phyloP scores from a whole-genome alignment of 768 basidiomycete species.

The Lactarius akahatsu region DNA sequence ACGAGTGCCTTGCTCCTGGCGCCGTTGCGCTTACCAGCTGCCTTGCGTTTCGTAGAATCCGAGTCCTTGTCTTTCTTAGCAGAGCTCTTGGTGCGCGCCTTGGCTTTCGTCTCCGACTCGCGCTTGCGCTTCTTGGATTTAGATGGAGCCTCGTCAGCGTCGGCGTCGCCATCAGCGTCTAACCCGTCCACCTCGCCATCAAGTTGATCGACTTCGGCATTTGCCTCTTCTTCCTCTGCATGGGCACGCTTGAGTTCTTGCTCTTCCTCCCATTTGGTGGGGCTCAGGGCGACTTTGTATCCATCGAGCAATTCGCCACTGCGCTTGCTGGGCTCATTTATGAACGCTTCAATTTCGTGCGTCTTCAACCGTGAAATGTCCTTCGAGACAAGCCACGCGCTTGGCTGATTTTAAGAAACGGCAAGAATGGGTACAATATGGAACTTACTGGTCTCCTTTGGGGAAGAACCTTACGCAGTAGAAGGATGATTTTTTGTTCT shows the following conservation, averaged over 20 bases:
- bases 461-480: constrained; percentile 91
- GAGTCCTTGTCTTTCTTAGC: constrained; percentile 47
- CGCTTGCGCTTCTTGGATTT: constrained; percentile 63
- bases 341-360: constrained; percentile 82
- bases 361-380: constrained; percentile 78
- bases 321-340: constrained; percentile 75
- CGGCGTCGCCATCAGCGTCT: constrained; percentile 49
- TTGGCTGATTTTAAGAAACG: constrained; percentile 36
- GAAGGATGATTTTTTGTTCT: constrained; percentile 65
- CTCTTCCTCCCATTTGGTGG: constrained; percentile 62
- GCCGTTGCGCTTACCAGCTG: constrained; percentile 51
- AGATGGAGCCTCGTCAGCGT: constrained; percentile 40
- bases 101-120: constrained; percentile 50
- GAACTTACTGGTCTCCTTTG: constrained; percentile 84
- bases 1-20: constrained; percentile 60
- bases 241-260: constrained; percentile 38
- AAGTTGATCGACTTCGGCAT: constrained; percentile 68
- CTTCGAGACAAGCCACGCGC: constrained; percentile 80
- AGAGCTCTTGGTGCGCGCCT: constrained; percentile 46
- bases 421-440: constrained; percentile 18
- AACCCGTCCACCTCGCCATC: constrained; percentile 48
- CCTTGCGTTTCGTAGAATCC: constrained; percentile 39
- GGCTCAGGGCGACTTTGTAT: constrained; percentile 74
- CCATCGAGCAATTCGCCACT: constrained; percentile 72
- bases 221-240: constrained; percentile 48